Base-by-base conservation (phyloP, 768 basidiomycete genomes). In the Phanerochaete sordida region DNA sequence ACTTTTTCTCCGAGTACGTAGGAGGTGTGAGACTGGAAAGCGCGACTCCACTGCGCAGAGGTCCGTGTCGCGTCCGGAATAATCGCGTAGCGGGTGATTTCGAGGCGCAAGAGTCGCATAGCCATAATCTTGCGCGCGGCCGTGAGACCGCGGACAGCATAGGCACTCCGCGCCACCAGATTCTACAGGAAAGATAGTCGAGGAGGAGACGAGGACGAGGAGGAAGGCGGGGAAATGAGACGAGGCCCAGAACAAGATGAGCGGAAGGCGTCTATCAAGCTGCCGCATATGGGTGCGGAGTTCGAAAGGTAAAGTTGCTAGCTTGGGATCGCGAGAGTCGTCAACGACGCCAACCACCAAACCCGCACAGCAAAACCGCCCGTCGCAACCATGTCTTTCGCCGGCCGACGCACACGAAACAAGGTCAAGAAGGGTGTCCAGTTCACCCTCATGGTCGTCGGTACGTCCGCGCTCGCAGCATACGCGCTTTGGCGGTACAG, bases 361-460 rank as follows among this genome's bases (percentile, higher is more conserved):
- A 47, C 47, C 30, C 46, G 28, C 48, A 15, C 27, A 21, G 23
- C 56, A 46, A n/a, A 19, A 48, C 33, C 28, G 33, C 33, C 31
- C n/a, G 33, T 58, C 50, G 23, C 23, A 58, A 43, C 47, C 67
- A 92, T 91, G 88, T 91, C 90, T 68, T 91, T 90, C 72, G 88
- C 91, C 68, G 90, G 88, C 71, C 85, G 89, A 79, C 88, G 90
- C 73, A 84, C 90, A 72, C 87, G 87, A 70, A 94, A 93, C 80
- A 98, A 98, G 75, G 93, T 92, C 76, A 98, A 98, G 81, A 98
- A 98, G 85, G 96, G 95, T 72, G 91, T 98, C 56, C 94, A 96
- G 78, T 92, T 98, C 78, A 98, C 96, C 66, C 75, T 98, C 69
- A 95, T 95, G 93, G 96, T 98, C 57, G 94, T 96, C 71, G 96